phyloP scores from a whole-genome alignment of 2,329 filamentous ascomycete species.

The Xylaria sp. region DNA sequence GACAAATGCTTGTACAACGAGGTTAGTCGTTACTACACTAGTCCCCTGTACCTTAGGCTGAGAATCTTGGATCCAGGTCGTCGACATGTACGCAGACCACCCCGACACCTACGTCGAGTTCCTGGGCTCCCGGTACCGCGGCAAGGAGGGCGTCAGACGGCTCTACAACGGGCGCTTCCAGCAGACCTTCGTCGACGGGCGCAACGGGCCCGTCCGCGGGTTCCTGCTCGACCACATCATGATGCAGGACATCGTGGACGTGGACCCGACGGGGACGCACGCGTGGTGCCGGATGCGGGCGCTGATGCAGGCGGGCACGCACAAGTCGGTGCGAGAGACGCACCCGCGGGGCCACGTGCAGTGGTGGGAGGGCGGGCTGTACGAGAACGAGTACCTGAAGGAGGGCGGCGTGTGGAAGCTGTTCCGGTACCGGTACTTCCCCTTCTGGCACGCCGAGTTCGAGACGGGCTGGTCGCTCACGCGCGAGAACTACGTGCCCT shows the following conservation, averaged over 20 bases:
- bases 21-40: conserved; percentile 35
- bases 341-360: conserved; percentile 56
- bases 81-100: conserved; percentile 54
- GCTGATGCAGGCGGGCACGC: conserved; percentile 58
- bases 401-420: conserved; percentile 58
- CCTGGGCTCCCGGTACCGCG: conserved; percentile 55
- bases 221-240: conserved; percentile 61
- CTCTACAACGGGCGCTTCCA: conserved; percentile 58
- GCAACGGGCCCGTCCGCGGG: conserved; percentile 58
- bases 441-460: conserved; percentile 59
- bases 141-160: conserved; percentile 53
- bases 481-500: conserved; percentile 56
- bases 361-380: conserved; percentile 62
- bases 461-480: conserved; percentile 58
- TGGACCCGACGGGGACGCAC: conserved; percentile 48
- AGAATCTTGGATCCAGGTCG: conserved; percentile 39
- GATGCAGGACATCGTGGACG: conserved; percentile 59
- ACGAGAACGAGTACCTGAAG: conserved; percentile 63
- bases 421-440: conserved; percentile 57
- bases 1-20: conserved; percentile 63
- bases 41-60: not conserved
- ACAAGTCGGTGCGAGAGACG: conserved; percentile 51
- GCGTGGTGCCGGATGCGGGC: conserved; percentile 56
- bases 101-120: conserved; percentile 59
- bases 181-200: conserved; percentile 52